These are phyloP conservation scores for Aspergillus ochraceus DNA, from an alignment of 2,329 filamentous ascomycete species.

Conservation along the genomic window DNA sequence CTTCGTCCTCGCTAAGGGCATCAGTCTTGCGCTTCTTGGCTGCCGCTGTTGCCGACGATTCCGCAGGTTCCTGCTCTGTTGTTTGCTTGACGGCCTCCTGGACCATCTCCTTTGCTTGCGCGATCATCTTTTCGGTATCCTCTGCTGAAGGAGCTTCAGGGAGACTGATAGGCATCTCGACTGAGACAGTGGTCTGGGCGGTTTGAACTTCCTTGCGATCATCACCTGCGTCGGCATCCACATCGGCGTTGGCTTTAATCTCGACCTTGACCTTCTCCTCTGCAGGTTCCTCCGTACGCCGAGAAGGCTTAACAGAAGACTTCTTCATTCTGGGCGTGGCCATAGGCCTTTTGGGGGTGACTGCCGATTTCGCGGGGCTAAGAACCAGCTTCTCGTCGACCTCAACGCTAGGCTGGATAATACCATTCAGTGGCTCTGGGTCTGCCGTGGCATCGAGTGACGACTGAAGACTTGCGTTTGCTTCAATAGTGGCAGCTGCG, in stretches of 20 bases:
- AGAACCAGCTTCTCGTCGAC: conserved; percentile 24
- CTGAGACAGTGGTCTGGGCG: conserved; percentile 70
- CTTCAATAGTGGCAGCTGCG: conserved; percentile 49
- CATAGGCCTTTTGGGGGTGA: conserved; percentile 23
- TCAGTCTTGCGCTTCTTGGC: conserved; percentile 72
- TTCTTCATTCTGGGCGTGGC: conserved; percentile 21
- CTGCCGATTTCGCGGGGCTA: conserved; percentile 1
- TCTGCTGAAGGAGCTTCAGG: conserved; percentile 71
- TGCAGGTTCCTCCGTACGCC: conserved; percentile 11
- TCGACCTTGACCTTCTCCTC: conserved; percentile 27
- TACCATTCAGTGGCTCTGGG: conserved; percentile 23
- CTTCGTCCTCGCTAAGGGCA: conserved; percentile 59
- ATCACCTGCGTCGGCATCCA: conserved; percentile 63
- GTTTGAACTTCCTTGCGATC: conserved; percentile 59
- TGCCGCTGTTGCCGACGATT: conserved; percentile 27
- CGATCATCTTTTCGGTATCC: conserved; percentile 79
- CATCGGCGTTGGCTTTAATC: conserved; percentile 57
- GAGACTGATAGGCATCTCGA: conserved; percentile 70
- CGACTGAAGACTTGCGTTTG: conserved; percentile 50
- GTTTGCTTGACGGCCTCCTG: conserved; percentile 61
- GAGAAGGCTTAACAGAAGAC: conserved; percentile 6
- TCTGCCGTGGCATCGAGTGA: conserved; percentile 46
- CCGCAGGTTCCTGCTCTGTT: conserved; percentile 37
- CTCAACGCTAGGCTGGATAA: conserved; percentile 29
- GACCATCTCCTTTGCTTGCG: conserved; percentile 85